Conservation (phyloP, 169 alveolate species). For the Plasmodium sp. region DNA sequence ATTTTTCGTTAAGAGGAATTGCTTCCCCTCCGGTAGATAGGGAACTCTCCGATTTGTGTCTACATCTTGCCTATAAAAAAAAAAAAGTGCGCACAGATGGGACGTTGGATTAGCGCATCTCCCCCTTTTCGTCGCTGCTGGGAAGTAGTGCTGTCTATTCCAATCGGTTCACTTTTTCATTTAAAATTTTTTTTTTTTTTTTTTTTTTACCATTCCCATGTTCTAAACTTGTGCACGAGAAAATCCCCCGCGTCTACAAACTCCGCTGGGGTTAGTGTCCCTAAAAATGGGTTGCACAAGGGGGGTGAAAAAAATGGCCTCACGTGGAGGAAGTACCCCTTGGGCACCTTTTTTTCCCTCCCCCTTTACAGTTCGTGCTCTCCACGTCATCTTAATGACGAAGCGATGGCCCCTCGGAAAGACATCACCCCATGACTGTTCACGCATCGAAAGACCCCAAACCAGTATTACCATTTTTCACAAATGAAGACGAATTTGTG, state of each 20-base stretch:
- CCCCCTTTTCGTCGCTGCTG: not conserved
- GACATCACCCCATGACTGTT: not conserved
- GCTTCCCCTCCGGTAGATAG: slow-evolving; percentile 76
- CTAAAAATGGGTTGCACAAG: slow-evolving; percentile 64
- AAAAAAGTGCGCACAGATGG: not conserved
- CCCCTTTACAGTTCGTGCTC: not conserved
- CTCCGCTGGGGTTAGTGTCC: slow-evolving; percentile 77
- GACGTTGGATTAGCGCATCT: not conserved
- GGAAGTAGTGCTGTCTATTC: not conserved
- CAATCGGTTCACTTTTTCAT: not conserved
- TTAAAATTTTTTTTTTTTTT: not conserved
- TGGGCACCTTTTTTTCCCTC: not conserved
- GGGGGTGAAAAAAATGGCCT: not conserved
- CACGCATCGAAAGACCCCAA: not conserved
- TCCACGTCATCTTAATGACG: not conserved
- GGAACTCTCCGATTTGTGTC: slow-evolving; percentile 64
- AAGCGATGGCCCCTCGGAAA: not conserved
- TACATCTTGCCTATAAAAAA: slow-evolving; percentile 54
- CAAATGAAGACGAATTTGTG: slow-evolving; percentile 82
- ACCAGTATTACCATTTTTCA: slow-evolving; percentile 84
- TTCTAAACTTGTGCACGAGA: slow-evolving; percentile 75
- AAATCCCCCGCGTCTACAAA: slow-evolving; percentile 83
- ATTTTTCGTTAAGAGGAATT: slow-evolving; percentile 74
- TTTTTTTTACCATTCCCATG: slow-evolving; percentile 79
- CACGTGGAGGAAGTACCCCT: not conserved